Conservation (phyloP, 352 stramenopile genomes). For the Phytopythium delawarense region DNA sequence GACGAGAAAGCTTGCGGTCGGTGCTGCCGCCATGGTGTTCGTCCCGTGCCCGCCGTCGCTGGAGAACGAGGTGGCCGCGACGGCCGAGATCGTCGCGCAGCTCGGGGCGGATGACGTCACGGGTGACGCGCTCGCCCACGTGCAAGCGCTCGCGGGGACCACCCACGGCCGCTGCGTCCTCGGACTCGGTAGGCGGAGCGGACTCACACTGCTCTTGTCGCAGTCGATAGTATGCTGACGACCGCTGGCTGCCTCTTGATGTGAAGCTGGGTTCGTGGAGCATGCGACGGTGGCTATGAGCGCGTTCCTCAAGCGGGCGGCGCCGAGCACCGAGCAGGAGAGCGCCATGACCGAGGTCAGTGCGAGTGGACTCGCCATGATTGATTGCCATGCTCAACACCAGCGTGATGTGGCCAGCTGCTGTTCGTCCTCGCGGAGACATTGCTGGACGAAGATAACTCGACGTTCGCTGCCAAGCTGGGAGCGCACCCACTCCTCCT, state of each 20-base stretch:
- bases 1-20: too few relatives aligned
- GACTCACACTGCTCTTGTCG: background rate
- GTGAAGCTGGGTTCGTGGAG: conserved; percentile 64
- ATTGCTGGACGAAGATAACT: conserved; percentile 79
- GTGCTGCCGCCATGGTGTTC: conserved; percentile 21
- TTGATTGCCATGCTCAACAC: background rate
- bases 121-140: conserved; percentile 22
- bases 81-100: conserved; percentile 20
- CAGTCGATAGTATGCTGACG: background rate
- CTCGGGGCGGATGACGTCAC: conserved; percentile 10
- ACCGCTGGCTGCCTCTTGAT: background rate
- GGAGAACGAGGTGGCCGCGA: conserved; percentile 18
- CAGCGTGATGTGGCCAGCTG: conserved; percentile 12
- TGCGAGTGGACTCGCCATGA: background rate
- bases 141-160: conserved; percentile 21
- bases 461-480: conserved; percentile 64
- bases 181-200: conserved; percentile 42
- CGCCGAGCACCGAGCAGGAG: conserved; percentile 24
- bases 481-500: conserved; percentile 63
- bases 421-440: conserved; percentile 48
- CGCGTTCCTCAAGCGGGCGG: conserved; percentile 28
- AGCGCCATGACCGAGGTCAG: conserved; percentile 39
- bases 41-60: conserved; percentile 21
- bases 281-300: conserved; percentile 40
- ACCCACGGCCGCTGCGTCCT: conserved; percentile 74